Evolutionary conservation across 2,329 filamentous ascomycete genomes (phyloP), one percentile per base, ranked within the genome.

Genomic region (Didymella keratinophila): DNA sequence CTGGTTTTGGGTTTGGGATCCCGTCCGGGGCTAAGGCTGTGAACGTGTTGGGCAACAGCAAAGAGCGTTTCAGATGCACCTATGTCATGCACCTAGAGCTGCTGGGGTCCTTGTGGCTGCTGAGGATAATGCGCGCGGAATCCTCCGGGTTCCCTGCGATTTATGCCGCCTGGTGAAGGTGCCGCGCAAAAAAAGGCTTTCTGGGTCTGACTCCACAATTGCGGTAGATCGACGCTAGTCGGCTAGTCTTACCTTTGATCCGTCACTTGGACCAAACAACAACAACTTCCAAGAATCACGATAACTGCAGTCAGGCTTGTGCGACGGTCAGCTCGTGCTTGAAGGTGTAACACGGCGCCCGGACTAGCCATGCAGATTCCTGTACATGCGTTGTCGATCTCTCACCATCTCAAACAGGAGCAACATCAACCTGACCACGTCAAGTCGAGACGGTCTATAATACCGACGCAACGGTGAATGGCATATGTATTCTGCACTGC

Each of bases 21-120:
- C 57, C 30, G 47, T 48, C 52, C 52, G 57, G 47, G 52, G 52
- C 57, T 60, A 60, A 60, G 56, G 57, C 47, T 56, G 57, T 53
- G 57, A 60, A 52, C 46, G 43, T 39, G 57, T 42, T 60, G 36
- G 57, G 57, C 47, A 52, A 48, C 42, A 51, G 43, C 43, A 56
- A 52, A 45, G 41, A 57, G 48, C 27, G 55, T 52, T 61, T 61
- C 55, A 58, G 55, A 25, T 58, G 48, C 47, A 55, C 36, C 28
- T 52, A 56, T 58, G 47, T 46, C 41, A 61, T 53, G 41, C 53
- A 53, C 37, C 50, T 44, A 47, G 43, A 44, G 45, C 28, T 44
- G 28, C 55, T 49, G 49, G 43, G 42, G 20, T 25, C 46, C 37
- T 39, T 47, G 46, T 52, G 42, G 50, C 30, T 43, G 56, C 45